Evolutionary conservation across 2,329 filamentous ascomycete species (phyloP), one percentile per base, ranked within the genome.

Genomic region (Pseudogymnoascus sp.): DNA sequence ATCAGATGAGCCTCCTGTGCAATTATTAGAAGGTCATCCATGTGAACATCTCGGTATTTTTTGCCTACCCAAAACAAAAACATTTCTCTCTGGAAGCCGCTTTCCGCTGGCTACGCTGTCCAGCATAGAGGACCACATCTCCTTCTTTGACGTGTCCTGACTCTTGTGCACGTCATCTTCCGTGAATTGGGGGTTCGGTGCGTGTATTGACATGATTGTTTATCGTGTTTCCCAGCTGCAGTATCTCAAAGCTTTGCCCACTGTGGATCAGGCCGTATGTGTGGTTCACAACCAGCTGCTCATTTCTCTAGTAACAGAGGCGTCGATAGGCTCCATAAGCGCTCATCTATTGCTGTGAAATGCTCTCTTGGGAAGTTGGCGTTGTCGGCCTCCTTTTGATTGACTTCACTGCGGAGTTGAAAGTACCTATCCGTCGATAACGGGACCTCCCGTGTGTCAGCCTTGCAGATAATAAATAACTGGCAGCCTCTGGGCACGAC

Each of bases 61-160:
- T 38, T 35, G 68, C 80, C 65, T 80, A 90, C 90, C 91, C 72
- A 97, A 77, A 20, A 97, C 86, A 41, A 97, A 77, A 64, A 97
- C 77, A 72, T 92, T 95, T 82, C 96, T 97, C 76, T 96, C 91
- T 5, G 91, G 90, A 69, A 97, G 78, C 67, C 89, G 84, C 79
- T 94, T 95, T 67, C 90, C 91, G 75, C 89, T 96, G 68, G 92
- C 91, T 67, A 94, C 92, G 60, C 85, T 87, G 74, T 95, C 90
- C 67, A 97, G 81, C 88, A 97, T 90, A 47, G 90, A 91, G 64
- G 89, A 92, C 93, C 93, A 97, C 75, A 97, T 87, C 72, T 96
- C 90, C 75, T 90, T 90, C 77, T 90, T 92, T 65, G 78, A 76
- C 47, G 77, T 76, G 73, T 87, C 87, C 68, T 89, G 87, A 74